These are phyloP conservation scores for Alternaria solani DNA, from an alignment of 2,329 filamentous ascomycete species.

Conservation along the genomic window DNA sequence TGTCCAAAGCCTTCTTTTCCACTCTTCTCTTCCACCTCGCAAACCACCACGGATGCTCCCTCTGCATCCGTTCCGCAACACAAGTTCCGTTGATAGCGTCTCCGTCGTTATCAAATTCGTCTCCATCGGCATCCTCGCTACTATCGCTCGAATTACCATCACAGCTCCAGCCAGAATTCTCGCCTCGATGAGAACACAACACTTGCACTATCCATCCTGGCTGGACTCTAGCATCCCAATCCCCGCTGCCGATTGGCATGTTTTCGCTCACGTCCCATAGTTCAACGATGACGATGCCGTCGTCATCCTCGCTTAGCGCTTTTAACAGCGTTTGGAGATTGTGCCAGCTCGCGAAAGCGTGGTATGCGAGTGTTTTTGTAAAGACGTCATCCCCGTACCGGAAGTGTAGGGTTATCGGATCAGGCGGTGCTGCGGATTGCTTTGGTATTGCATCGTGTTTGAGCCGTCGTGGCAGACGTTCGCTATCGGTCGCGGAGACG, in stretches of 20 bases:
- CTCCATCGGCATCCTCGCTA: neutral
- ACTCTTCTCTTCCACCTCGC: neutral
- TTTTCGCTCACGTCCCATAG: constrained; percentile 72
- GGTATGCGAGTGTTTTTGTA: constrained; percentile 19
- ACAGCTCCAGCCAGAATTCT: too few relatives aligned
- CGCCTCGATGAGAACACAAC: neutral
- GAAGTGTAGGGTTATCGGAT: too few relatives aligned
- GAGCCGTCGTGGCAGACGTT: too few relatives aligned
- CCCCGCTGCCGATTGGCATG: constrained; percentile 90
- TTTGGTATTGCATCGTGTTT: too few relatives aligned
- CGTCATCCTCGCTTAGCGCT: constrained; percentile 78
- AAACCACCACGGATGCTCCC: neutral
- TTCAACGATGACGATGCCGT: constrained; percentile 86
- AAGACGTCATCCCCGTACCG: too few relatives aligned
- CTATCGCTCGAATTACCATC: neutral
- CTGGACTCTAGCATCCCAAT: constrained; percentile 29
- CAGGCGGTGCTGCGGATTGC: too few relatives aligned
- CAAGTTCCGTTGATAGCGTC: neutral
- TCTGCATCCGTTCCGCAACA: neutral
- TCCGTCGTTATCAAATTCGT: too few relatives aligned
- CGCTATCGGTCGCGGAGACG: too few relatives aligned
- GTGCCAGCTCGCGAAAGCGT: constrained; percentile 3
- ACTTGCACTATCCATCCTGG: constrained; percentile 21
- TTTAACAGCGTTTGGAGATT: constrained; percentile 73
- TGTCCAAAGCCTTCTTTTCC: neutral